Evolutionary conservation across 495 filamentous ascomycete species (phyloP).

Genomic region (Oidiodendron maius): DNA sequence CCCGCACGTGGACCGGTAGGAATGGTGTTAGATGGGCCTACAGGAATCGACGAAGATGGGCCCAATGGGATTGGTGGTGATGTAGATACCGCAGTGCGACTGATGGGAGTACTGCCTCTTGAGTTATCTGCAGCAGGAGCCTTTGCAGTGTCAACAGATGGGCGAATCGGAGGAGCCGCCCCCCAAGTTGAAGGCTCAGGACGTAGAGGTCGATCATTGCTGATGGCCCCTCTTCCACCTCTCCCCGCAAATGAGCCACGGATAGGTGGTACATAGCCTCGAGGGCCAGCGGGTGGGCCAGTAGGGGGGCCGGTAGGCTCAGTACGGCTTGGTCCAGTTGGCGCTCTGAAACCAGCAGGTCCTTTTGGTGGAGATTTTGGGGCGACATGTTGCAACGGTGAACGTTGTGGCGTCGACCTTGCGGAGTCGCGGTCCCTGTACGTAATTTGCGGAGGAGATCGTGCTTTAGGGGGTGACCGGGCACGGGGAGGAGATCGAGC

Average conservation of each 20-base stretch:
- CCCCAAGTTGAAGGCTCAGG: conserved; percentile 13
- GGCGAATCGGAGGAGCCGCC: conserved; percentile 11
- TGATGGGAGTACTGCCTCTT: conserved; percentile 2
- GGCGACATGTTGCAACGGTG: conserved; percentile 14
- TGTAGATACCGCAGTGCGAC: conserved; percentile 8
- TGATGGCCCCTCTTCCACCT: conserved; percentile 18
- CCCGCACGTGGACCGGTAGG: conserved; percentile 24
- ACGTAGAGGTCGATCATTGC: conserved; percentile 9
- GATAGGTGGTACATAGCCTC: conserved; percentile 15
- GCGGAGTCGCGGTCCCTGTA: conserved; percentile 15
- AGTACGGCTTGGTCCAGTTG: conserved; percentile 18
- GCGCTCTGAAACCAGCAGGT: conserved; percentile 19
- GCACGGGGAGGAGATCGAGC: too few relatives aligned
- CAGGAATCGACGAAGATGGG: conserved; percentile 10
- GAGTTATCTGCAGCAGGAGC: background rate
- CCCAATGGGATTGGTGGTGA: conserved; percentile 15
- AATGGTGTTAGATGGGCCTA: conserved; percentile 18
- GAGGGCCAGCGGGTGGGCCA: conserved; percentile 21
- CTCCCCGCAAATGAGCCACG: conserved; percentile 3
- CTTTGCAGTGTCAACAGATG: background rate
- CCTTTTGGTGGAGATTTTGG: conserved; percentile 23
- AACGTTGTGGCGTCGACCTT: conserved; percentile 19
- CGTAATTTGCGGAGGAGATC: background rate
- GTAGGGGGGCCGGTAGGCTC: conserved; percentile 9
- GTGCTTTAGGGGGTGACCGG: conserved; percentile 18